Percentiles rank a stretch among this genome's conserved stretches.
Conservation (phyloP, 441 rosid species). For the Populus tomentosa region DNA sequence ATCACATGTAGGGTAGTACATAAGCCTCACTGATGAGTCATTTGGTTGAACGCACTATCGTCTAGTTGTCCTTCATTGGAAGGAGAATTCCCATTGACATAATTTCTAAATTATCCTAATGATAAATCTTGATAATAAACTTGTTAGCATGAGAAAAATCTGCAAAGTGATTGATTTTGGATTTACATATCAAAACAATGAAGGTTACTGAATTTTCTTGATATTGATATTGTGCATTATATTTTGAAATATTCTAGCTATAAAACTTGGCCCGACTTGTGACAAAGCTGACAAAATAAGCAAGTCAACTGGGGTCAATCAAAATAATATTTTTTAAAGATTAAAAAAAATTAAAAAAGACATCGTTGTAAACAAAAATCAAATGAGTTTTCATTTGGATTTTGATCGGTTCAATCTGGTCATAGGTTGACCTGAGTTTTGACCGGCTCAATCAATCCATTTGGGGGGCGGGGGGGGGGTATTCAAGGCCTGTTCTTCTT, state of each 20-base stretch:
- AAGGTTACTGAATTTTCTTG: no score
- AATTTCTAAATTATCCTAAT: not conserved
- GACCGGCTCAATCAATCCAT: no score
- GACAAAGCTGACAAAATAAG: accelerated
- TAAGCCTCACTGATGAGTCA: not conserved
- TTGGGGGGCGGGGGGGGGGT: no score
- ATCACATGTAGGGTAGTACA: not conserved
- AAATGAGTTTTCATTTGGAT: accelerated
- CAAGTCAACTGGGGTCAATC: not conserved
- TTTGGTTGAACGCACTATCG: not conserved
- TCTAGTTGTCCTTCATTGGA: not conserved
- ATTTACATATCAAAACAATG: no score
- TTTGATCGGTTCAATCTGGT: no score
- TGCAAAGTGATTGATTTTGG: no score
- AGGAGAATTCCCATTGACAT: not conserved
- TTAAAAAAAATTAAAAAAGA: no score
- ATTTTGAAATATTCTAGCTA: no score
- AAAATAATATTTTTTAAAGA: accelerated
- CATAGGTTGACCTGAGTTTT: accelerated
- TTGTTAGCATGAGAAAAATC: not conserved
- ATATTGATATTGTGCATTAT: no score
- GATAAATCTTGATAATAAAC: not conserved
- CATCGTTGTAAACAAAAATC: not conserved
- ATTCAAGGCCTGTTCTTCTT: constrained; percentile 37
- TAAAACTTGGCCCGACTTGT: accelerated